Evolutionary conservation across 2,329 filamentous ascomycete species (phyloP), one percentile per base, ranked within the genome.

Genomic region (Graphilbum sp.): DNA sequence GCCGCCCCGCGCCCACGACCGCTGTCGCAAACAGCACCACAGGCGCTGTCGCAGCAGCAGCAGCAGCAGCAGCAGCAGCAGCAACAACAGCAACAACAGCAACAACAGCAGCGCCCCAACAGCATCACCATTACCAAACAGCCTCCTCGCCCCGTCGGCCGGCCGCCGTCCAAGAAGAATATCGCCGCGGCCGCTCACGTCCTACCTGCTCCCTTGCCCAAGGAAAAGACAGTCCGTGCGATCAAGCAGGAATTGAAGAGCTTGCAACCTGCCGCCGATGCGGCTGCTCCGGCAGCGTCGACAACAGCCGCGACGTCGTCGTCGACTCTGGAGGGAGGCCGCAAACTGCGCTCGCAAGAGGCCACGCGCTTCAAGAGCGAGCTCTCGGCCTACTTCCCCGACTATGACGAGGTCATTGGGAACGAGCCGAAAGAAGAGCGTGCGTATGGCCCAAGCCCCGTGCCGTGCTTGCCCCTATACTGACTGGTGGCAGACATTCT

Each of bases 321-420:
- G 5, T 8, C 10, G 13, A n/a, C 27, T 15, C 5, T 62, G 48
- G 63, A 75, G 43, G 77, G 82, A 47, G 79, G 87, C 46, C 69
- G 71, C 51, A 88, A 85, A 53, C 63, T 95, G 54, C 74, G 88
- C 45, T 93, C 85, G 37, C 82, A 92, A 51, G 85, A 93, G 50
- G 81, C 79, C 11, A 79, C 79, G 37, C 71, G 84, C 48, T 79
- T 86, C 60, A 94, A 92, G 66, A 95, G 86, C 59, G 87, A 95
- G 53, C 67, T 96, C 43, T 79, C 86, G 29, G 72, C 75, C 35
- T 96, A 94, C 60, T 95, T 96, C 52, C 77, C 82, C 37, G 87
- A 92, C 52, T 96, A 94, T 57, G 87, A 95, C 58, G 84, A 93
- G 54, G 73, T 95, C 47, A 85, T 96, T 59, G 86, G 83, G 44